Conservation (phyloP, 1,284 basidiomycete genomes). For the Pseudozyma tsukubaensis region DNA sequence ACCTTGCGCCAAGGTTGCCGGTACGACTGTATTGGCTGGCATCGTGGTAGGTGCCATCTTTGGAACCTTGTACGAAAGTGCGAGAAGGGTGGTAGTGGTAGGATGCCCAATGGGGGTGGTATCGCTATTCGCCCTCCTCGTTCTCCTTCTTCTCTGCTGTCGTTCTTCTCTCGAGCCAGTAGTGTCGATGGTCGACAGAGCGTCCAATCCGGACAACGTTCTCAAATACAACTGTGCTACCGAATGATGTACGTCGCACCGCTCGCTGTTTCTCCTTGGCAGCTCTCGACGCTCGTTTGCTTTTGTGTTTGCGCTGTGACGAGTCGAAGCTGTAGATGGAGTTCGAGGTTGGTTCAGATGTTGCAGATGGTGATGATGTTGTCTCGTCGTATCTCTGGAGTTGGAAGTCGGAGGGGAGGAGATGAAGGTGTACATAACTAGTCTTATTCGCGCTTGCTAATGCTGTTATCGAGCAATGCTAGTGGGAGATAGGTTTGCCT, state of each 20-base stretch:
- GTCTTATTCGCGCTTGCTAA: no score
- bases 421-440: background rate
- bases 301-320: background rate
- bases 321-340: background rate
- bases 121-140: background rate
- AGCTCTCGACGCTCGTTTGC: background rate
- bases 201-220: constrained; percentile 12
- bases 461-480: no score
- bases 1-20: no score
- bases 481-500: no score
- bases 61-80: no score
- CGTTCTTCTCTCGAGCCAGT: background rate
- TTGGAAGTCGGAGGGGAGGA: background rate
- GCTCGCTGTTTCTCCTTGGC: constrained; percentile 5
- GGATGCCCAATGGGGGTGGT: no score
- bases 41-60: no score
- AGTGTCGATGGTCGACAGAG: background rate
- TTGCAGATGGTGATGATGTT: background rate
- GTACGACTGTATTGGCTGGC: no score
- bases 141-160: background rate
- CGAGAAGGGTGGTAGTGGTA: no score
- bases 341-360: background rate
- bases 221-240: constrained; percentile 35
- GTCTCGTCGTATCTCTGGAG: background rate
- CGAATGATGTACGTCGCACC: constrained; percentile 42